Percentiles rank a stretch among this genome's conserved stretches.
These are phyloP conservation scores for Nitzschia sp. DNA, from an alignment of 108 stramenopile species.

Conservation along the genomic window DNA sequence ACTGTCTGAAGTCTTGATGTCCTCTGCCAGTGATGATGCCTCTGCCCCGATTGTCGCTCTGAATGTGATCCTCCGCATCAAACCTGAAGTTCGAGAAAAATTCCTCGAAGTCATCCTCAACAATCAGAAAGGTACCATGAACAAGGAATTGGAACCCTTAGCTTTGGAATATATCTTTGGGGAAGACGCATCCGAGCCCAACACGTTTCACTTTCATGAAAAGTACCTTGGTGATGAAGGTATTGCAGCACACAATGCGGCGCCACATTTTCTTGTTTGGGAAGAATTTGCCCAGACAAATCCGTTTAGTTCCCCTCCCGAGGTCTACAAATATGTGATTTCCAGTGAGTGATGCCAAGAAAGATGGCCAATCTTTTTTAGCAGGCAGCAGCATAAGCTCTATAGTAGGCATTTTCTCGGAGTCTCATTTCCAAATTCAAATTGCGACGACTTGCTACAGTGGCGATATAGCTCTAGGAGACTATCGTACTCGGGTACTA, in stretches of 20 bases:
- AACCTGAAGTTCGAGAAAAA: constrained; percentile 37
- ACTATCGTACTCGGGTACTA: no score
- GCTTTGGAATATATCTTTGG: constrained; percentile 52
- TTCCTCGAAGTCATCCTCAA: constrained; percentile 45
- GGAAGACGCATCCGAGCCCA: constrained; percentile 20
- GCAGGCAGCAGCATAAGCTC: no score
- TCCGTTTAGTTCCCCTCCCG: constrained; percentile 40
- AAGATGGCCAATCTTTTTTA: no score
- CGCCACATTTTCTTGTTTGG: constrained; percentile 54
- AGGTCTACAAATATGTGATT: constrained; percentile 18
- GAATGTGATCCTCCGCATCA: constrained; percentile 38
- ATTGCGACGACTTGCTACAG: no score
- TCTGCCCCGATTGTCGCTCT: not conserved
- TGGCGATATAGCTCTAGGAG: no score
- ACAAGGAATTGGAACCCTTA: constrained; percentile 35
- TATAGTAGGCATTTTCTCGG: no score
- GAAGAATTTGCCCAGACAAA: constrained; percentile 46
- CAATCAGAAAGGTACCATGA: constrained; percentile 42
- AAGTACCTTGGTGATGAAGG: constrained; percentile 47
- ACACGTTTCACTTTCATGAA: constrained; percentile 55
- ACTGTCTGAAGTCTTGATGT: not conserved
- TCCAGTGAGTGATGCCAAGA: no score
- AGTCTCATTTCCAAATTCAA: no score
- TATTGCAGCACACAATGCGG: constrained; percentile 45
- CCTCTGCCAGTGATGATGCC: not conserved